phyloP scores from a whole-genome alignment of 345 rosid species.

The Litchi chinensis region DNA sequence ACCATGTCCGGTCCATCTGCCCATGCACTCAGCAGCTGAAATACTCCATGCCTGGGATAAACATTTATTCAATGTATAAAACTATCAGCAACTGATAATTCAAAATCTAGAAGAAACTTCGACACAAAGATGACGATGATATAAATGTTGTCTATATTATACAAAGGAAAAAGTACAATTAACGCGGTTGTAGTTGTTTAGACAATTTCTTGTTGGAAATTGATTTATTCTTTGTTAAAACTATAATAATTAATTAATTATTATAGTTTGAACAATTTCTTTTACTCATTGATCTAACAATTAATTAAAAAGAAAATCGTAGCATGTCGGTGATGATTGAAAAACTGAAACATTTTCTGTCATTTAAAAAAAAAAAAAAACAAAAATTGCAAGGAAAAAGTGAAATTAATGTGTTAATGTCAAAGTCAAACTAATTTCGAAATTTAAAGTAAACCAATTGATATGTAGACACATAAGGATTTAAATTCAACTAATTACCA shows the following conservation, averaged over 20 bases:
- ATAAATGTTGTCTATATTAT: neutral
- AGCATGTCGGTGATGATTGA: too few relatives aligned
- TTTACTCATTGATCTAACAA: too few relatives aligned
- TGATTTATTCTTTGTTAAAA: too few relatives aligned
- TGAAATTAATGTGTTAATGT: neutral
- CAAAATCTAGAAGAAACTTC: neutral
- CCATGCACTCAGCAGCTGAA: conserved; percentile 69
- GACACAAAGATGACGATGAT: neutral
- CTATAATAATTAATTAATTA: too few relatives aligned
- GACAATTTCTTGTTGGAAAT: too few relatives aligned
- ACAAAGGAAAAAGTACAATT: too few relatives aligned
- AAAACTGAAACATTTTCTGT: too few relatives aligned
- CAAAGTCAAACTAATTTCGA: neutral
- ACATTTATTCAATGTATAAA: neutral
- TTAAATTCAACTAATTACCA: conserved; percentile 47
- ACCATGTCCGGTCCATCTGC: conserved; percentile 83
- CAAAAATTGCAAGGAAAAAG: too few relatives aligned
- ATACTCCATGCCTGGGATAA: conserved; percentile 73
- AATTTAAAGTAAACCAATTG: neutral
- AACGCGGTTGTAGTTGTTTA: too few relatives aligned
- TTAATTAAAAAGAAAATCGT: too few relatives aligned
- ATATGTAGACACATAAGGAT: neutral
- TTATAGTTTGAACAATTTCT: too few relatives aligned
- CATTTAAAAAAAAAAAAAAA: too few relatives aligned
- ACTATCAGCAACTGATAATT: neutral